Conservation (phyloP, 2,329 filamentous ascomycete genomes). For the Cladobotryum protrusum region DNA sequence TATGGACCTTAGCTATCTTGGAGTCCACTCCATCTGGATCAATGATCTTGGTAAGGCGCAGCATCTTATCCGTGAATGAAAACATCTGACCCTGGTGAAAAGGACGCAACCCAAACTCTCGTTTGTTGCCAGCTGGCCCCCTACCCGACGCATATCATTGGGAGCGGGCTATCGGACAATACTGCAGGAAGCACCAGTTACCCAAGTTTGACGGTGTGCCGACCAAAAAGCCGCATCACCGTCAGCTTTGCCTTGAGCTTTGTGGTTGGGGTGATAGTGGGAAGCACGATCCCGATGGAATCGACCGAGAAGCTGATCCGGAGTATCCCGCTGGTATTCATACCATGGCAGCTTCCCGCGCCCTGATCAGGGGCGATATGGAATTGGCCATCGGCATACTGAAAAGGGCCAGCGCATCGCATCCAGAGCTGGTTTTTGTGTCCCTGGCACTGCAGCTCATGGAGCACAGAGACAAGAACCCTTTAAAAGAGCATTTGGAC, state of each 20-base stretch:
- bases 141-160: constrained; percentile 47
- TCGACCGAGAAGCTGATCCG: constrained; percentile 35
- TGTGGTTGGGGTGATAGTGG: constrained; percentile 63
- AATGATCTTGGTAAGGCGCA: constrained; percentile 54
- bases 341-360: constrained; percentile 71
- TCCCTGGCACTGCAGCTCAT: constrained; percentile 61
- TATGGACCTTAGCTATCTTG: constrained; percentile 70
- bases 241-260: constrained; percentile 68
- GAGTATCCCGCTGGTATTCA: constrained; percentile 50
- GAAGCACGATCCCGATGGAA: constrained; percentile 38
- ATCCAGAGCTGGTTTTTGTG: constrained; percentile 61
- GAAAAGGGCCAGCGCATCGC: constrained; percentile 56
- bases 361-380: constrained; percentile 66
- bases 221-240: constrained; percentile 62
- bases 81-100: constrained; percentile 10
- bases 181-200: constrained; percentile 58
- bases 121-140: constrained; percentile 40
- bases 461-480: constrained; percentile 39
- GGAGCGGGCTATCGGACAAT: constrained; percentile 55
- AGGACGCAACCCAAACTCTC: constrained; percentile 44
- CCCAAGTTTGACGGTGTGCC: constrained; percentile 56
- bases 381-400: constrained; percentile 64
- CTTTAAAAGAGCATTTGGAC: constrained; percentile 46
- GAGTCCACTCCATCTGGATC: constrained; percentile 66
- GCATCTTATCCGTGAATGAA: background rate